Evolutionary conservation across 345 rosid genomes (phyloP).

Genomic region (rapeseed (Brassica napus)): DNA sequence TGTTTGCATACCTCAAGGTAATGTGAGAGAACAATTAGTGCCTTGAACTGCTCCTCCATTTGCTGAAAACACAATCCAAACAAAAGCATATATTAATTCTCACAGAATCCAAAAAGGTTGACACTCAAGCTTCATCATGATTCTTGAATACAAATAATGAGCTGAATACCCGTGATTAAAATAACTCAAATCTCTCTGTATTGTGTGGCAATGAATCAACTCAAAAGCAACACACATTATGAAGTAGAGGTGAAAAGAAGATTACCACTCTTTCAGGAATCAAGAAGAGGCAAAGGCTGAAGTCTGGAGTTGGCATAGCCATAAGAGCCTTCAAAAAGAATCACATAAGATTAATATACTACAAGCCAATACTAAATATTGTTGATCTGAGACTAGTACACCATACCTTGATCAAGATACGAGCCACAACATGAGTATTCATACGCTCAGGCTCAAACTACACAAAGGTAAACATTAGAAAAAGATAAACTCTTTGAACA

Average conservation of each 20-base stretch:
- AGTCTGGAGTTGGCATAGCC: constrained; percentile 98
- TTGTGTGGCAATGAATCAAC: too few relatives aligned
- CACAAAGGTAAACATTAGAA: constrained; percentile 29
- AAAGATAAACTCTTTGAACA: not conserved
- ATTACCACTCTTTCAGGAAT: constrained; percentile 97
- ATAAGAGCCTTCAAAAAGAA: constrained; percentile 56
- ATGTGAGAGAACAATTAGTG: constrained; percentile 85
- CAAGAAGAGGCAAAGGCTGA: constrained; percentile 93
- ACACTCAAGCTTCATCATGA: not conserved
- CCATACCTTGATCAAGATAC: constrained; percentile 59
- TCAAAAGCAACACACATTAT: too few relatives aligned
- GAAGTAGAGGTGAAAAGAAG: too few relatives aligned
- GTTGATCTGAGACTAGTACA: too few relatives aligned
- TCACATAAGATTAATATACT: too few relatives aligned
- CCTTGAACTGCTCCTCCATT: constrained; percentile 98
- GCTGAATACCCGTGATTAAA: too few relatives aligned
- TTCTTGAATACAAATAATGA: not conserved
- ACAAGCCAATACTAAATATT: too few relatives aligned
- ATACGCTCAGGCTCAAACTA: constrained; percentile 95
- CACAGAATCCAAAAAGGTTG: not conserved
- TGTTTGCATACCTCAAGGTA: constrained; percentile 71
- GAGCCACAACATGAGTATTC: constrained; percentile 77
- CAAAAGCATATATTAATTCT: not conserved
- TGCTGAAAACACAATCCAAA: constrained; percentile 55
- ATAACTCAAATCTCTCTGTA: too few relatives aligned